These are phyloP conservation scores for Usnea hakonensis DNA, from an alignment of 495 filamentous ascomycete species.

Conservation along the genomic window DNA sequence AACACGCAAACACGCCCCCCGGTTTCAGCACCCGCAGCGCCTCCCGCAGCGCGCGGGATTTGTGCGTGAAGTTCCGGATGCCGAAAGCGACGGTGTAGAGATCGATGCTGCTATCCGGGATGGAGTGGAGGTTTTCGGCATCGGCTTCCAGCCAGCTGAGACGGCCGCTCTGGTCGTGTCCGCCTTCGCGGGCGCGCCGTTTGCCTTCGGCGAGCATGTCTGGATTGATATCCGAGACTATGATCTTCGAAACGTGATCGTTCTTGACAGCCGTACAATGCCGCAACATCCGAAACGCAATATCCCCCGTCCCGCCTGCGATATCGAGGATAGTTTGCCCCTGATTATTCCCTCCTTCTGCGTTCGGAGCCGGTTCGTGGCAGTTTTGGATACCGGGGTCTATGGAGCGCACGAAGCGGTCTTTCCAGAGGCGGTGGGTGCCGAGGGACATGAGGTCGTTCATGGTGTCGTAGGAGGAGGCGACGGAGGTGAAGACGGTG, in stretches of 20 bases:
- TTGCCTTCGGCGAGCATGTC: conserved; percentile 85
- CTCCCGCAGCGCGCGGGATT: conserved; percentile 67
- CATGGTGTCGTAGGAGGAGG: conserved; percentile 87
- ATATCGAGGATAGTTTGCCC: conserved; percentile 78
- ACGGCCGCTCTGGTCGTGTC: conserved; percentile 49
- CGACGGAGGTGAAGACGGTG: conserved; percentile 91
- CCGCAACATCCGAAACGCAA: conserved; percentile 93
- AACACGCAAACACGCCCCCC: conserved; percentile 90
- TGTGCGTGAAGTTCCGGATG: conserved; percentile 92
- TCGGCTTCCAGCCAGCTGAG: conserved; percentile 84
- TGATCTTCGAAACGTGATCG: conserved; percentile 71
- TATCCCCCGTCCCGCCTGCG: conserved; percentile 94
- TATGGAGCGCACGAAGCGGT: conserved; percentile 86
- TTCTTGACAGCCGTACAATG: conserved; percentile 75
- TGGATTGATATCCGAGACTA: conserved; percentile 90
- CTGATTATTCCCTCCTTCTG: not conserved
- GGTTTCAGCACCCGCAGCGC: conserved; percentile 85
- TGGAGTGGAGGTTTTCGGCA: conserved; percentile 65
- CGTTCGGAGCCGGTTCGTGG: conserved; percentile 35
- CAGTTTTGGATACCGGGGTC: conserved; percentile 64
- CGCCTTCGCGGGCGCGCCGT: conserved; percentile 57
- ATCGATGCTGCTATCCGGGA: conserved; percentile 62
- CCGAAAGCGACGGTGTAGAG: conserved; percentile 97
- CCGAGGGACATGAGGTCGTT: conserved; percentile 98
- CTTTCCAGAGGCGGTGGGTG: conserved; percentile 97